Conservation (phyloP, 2,329 filamentous ascomycete genomes). For the Colletotrichum truncatum region DNA sequence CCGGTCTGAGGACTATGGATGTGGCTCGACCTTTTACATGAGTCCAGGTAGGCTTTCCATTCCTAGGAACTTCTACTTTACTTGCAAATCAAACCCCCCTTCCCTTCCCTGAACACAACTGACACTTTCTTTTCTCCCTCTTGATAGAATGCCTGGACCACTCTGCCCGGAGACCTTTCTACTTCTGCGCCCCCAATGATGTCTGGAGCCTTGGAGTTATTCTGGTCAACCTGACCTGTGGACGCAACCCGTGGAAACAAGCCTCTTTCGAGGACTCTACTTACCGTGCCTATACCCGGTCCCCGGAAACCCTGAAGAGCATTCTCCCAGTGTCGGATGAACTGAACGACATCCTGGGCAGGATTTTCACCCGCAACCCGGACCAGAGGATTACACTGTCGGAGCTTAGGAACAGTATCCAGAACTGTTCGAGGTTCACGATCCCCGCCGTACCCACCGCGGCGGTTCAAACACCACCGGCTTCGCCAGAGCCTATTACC, state of each 20-base stretch:
- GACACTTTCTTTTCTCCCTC: conserved; percentile 39
- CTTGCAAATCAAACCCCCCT: no score
- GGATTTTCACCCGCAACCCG: conserved; percentile 89
- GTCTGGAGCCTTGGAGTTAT: conserved; percentile 99
- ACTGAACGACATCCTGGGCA: conserved; percentile 85
- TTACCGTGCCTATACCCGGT: conserved; percentile 89
- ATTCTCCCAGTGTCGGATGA: conserved; percentile 93
- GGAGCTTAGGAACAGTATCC: conserved; percentile 81
- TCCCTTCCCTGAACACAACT: conserved; percentile 34
- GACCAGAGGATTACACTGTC: conserved; percentile 82
- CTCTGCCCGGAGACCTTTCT: conserved; percentile 77
- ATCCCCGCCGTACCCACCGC: conserved; percentile 46
- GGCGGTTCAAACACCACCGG: conserved; percentile 50
- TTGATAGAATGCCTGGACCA: conserved; percentile 86
- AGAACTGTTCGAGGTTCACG: conserved; percentile 80
- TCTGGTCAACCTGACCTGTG: conserved; percentile 95
- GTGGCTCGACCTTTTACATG: conserved; percentile 99
- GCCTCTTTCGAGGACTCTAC: conserved; percentile 94
- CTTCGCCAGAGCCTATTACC: conserved; percentile 50
- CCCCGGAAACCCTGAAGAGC: conserved; percentile 86
- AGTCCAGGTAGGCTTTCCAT: conserved; percentile 81
- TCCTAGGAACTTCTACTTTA: conserved; percentile 36
- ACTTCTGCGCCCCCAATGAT: conserved; percentile 94
- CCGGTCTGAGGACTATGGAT: conserved; percentile 93
- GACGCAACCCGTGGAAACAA: conserved; percentile 98